A percentile compares a stretch with the other conserved stretches of the same genome.
phyloP scores from a whole-genome alignment of 805 yeast species.

The Schizosaccharomyces japonicus region DNA sequence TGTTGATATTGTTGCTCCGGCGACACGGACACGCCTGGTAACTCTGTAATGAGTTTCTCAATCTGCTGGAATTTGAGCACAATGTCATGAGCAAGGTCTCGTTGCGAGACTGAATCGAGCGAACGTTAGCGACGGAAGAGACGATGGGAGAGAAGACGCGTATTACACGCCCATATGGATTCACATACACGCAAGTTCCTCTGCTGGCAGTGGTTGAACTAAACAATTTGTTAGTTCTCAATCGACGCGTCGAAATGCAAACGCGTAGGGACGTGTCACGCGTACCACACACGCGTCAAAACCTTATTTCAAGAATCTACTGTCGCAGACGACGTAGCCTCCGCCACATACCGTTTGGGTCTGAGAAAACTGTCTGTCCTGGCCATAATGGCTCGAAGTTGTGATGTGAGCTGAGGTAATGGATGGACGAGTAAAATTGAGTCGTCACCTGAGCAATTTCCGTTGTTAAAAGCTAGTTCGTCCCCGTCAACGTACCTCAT shows the following conservation, averaged over 20 bases:
- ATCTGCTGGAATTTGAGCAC: conserved; percentile 70
- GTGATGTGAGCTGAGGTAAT: conserved; percentile 21
- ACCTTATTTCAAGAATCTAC: conserved; percentile 14
- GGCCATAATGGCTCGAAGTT: conserved; percentile 29
- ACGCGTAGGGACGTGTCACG: conserved; percentile 16
- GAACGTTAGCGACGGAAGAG: not conserved
- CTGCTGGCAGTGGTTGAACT: conserved; percentile 4
- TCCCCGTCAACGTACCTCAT: conserved; percentile 5
- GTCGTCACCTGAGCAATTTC: conserved; percentile 6
- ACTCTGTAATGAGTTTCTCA: conserved; percentile 53
- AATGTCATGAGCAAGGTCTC: conserved; percentile 63
- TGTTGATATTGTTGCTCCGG: conserved; percentile 43
- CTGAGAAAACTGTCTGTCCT: conserved; percentile 34
- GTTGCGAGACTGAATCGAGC: conserved; percentile 19
- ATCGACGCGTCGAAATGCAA: not conserved
- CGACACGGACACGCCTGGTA: conserved; percentile 78
- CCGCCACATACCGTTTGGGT: conserved; percentile 36
- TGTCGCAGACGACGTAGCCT: conserved; percentile 8
- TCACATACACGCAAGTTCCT: conserved; percentile 2
- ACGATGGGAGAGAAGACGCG: not conserved
- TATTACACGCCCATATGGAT: not conserved
- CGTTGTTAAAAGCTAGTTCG: not conserved
- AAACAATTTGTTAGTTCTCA: conserved; percentile 1
- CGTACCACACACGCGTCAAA: too few relatives aligned
- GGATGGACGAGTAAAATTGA: conserved; percentile 9